Evolutionary conservation across 352 stramenopile species (phyloP).

Genomic region (Aphanomyces cochlioides): DNA sequence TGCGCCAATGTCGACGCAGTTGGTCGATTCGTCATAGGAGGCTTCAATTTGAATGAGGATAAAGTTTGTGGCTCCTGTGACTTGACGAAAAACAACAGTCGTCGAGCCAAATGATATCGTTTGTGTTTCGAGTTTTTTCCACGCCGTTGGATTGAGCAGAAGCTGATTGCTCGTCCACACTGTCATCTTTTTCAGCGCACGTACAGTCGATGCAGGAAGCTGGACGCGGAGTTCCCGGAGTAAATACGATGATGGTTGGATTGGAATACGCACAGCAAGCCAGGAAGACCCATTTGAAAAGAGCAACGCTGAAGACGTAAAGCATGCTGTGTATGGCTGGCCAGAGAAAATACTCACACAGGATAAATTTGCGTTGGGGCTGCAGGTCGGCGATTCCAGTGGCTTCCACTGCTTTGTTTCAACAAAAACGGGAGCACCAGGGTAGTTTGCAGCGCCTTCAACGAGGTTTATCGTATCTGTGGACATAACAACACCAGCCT

Average conservation of each 20-base stretch:
- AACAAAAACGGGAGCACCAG: constrained; percentile 35
- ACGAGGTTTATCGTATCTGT: constrained; percentile 40
- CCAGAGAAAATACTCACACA: background rate
- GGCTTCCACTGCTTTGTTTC: background rate
- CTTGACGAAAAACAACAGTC: background rate
- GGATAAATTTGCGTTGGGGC: constrained; percentile 7
- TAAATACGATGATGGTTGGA: background rate
- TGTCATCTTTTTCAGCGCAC: background rate
- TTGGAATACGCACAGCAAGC: background rate
- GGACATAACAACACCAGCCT: constrained; percentile 57
- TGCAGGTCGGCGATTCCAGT: background rate
- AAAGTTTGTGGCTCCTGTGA: background rate
- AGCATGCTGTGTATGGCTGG: background rate
- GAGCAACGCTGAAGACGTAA: background rate
- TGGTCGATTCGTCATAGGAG: constrained; percentile 48
- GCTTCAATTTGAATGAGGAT: constrained; percentile 38
- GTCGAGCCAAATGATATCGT: background rate
- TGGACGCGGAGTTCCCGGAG: background rate
- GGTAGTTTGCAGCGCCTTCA: constrained; percentile 54
- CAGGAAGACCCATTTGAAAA: constrained; percentile 20
- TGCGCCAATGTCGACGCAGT: constrained; percentile 37
- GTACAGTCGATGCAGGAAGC: background rate
- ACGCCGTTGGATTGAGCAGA: background rate
- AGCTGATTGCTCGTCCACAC: constrained; percentile 19
- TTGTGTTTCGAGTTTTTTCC: background rate